Evolutionary conservation across 108 stramenopile genomes (phyloP), one percentile per base, ranked within the genome.

Genomic region (Seminavis robusta): DNA sequence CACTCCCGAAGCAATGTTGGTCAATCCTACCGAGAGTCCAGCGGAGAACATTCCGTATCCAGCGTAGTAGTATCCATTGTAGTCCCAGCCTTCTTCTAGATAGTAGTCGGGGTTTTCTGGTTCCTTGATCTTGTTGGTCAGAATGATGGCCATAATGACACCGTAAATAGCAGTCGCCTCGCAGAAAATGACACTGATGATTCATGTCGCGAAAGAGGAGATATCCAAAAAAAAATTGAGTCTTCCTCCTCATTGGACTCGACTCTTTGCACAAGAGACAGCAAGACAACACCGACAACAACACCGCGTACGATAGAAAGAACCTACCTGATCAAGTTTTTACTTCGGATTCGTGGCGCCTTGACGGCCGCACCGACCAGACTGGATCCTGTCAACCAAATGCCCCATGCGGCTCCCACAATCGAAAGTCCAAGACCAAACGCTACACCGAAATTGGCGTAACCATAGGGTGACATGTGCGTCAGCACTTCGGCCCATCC

Each of bases 161-260:
- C 99, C 99, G 71, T 98, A 99, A 51, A 99, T 99, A 29, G 99
- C 99, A 10, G 98, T 98, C 13, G 99, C 99, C 66, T 99, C 99
- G 71, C 99, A 99, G 79, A 99, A 99, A 81, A 99, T 98, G 33
- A 99, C 95, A 63, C 92, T 92, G 69, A 29, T 24, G 19, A 34
- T 38, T 53, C 28, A 31, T 23, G 27, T 41, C n/a, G 24, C 21
- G 29, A 16, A 63, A 11, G 7, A 33, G n/a, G n/a, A n/a, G n/a
- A n/a, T n/a, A n/a, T n/a, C n/a, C 8, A 31, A 48, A 32, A 46
- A 17, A 13, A 13, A 41, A 21, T 5, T 9, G n/a, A 45, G 11
- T 11, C 5, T 10, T n/a, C 24, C 13, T 47, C 20, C 44, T 13
- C 7, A 11, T 30, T 10, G 11, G 9, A 9, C 31, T 8, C 30